Percentiles rank a stretch among this genome's conserved stretches.
These are phyloP conservation scores for Phytophthora foliorum DNA, from an alignment of 352 stramenopile genomes.

Conservation along the genomic window DNA sequence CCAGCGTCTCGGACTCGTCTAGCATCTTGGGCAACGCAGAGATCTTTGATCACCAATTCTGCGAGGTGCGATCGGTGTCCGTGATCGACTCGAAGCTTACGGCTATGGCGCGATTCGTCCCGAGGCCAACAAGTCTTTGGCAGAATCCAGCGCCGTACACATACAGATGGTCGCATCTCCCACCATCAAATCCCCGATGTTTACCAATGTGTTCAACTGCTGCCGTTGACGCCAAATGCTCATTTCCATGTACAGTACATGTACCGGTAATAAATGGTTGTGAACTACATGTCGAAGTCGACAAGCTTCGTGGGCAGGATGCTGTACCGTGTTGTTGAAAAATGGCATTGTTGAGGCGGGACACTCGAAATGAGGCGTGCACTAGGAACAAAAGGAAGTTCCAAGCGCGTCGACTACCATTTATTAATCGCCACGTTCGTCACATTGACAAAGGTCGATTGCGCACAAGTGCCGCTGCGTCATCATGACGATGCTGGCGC, in stretches of 20 bases:
- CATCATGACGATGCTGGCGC: conserved; percentile 1
- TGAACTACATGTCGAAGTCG: background rate
- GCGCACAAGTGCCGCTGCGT: background rate
- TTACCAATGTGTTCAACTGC: background rate
- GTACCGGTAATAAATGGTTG: too few relatives aligned
- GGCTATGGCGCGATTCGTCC: conserved; percentile 12
- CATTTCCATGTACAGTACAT: too few relatives aligned
- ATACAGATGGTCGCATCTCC: background rate
- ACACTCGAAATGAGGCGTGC: background rate
- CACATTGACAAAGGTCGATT: conserved; percentile 15
- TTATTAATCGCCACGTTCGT: background rate
- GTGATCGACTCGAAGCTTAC: conserved; percentile 18
- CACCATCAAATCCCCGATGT: conserved; percentile 3
- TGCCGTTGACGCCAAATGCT: too few relatives aligned
- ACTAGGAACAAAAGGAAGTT: too few relatives aligned
- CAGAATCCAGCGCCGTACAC: conserved; percentile 21
- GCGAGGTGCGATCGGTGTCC: background rate
- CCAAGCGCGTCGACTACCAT: background rate
- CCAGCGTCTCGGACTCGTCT: conserved; percentile 18
- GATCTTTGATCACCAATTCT: conserved; percentile 9
- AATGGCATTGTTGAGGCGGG: background rate
- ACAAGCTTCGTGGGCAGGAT: background rate
- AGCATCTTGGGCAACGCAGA: conserved; percentile 5
- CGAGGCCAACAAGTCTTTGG: background rate
- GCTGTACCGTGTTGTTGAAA: too few relatives aligned